These are phyloP conservation scores for Iris pallida DNA, from an alignment of 116 monocot species.

Conservation along the genomic window DNA sequence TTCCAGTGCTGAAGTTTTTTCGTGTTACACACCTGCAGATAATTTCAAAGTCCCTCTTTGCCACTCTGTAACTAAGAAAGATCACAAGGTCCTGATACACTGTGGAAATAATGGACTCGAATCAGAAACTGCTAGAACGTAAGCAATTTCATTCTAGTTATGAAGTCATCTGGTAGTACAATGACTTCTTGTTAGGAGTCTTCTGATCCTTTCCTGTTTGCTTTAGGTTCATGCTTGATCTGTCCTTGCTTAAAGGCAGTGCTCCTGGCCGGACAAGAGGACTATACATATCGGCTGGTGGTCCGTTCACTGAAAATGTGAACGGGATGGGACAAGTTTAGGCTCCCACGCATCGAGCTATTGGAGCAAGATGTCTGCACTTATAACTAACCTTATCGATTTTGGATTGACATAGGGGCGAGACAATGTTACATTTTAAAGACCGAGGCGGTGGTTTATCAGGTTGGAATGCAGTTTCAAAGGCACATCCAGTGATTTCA, in stretches of 20 bases:
- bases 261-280: conserved; percentile 71
- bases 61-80: conserved; percentile 18
- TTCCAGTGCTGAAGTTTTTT: background rate
- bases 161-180: background rate
- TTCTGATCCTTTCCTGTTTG: background rate
- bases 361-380: background rate
- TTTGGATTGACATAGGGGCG: too few relatives aligned
- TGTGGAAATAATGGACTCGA: conserved; percentile 11
- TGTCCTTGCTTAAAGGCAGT: conserved; percentile 49
- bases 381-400: too few relatives aligned
- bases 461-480: too few relatives aligned
- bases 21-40: conserved; percentile 29
- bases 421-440: too few relatives aligned
- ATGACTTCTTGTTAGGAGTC: background rate
- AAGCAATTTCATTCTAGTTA: conserved; percentile 14
- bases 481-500: too few relatives aligned
- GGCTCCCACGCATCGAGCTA: background rate
- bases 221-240: conserved; percentile 47
- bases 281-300: conserved; percentile 12
- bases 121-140: conserved; percentile 20
- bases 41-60: conserved; percentile 11
- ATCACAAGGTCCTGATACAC: conserved; percentile 40
- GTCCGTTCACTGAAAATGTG: conserved; percentile 1
- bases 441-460: too few relatives aligned
- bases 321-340: conserved; percentile 5